These are phyloP conservation scores for Ilex aquifolium DNA, from an alignment of 257 asterid species.

Conservation along the genomic window DNA sequence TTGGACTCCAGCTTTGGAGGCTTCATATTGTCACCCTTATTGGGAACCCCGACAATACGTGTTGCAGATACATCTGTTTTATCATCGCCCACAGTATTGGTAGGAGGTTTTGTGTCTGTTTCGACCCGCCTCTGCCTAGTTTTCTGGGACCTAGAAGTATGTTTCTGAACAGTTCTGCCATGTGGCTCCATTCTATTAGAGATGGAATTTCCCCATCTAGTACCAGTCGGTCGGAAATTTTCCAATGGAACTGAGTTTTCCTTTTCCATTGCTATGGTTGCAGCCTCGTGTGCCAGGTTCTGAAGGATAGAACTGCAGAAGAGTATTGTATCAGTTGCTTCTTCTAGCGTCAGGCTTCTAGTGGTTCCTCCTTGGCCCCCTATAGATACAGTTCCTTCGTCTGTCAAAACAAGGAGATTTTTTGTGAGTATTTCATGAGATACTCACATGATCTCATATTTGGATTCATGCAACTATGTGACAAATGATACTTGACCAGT, in stretches of 20 bases:
- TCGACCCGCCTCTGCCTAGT: slow-evolving; percentile 46
- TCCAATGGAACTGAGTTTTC: slow-evolving; percentile 39
- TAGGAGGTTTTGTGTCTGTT: slow-evolving; percentile 38
- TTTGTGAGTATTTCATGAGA: neutral
- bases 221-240: slow-evolving; percentile 36
- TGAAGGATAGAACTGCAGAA: slow-evolving; percentile 95
- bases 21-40: slow-evolving; percentile 40
- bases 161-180: slow-evolving; percentile 42
- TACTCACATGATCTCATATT: neutral
- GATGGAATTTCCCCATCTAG: slow-evolving; percentile 42
- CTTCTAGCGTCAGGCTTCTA: slow-evolving; percentile 80
- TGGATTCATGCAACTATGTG: too few species aligned
- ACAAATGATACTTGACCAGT: too few species aligned
- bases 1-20: slow-evolving; percentile 91
- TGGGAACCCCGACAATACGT: slow-evolving; percentile 47
- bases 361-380: slow-evolving; percentile 40
- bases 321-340: slow-evolving; percentile 92
- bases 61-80: slow-evolving; percentile 26
- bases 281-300: slow-evolving; percentile 77
- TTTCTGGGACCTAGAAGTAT: slow-evolving; percentile 54
- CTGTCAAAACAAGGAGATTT: slow-evolving; percentile 28
- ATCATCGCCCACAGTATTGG: slow-evolving; percentile 29
- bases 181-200: slow-evolving; percentile 47
- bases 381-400: slow-evolving; percentile 52
- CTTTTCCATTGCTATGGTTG: slow-evolving; percentile 62